Conservation (phyloP, 2,329 filamentous ascomycete genomes). For the Lachnum nothofagi region DNA sequence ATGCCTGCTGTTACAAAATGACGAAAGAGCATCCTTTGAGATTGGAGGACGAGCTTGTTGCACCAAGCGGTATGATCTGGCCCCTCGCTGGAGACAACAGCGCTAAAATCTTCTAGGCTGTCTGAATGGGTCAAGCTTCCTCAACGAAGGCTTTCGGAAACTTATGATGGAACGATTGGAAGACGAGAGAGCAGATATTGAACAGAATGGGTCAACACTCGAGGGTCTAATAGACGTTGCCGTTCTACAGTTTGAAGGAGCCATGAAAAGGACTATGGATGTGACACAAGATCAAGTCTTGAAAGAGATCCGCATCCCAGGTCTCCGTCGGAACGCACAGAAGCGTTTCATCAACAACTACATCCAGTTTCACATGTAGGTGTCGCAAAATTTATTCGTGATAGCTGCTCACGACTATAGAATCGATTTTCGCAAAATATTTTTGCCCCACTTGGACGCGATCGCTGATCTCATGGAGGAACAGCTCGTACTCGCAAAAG, state of each 20-base stretch:
- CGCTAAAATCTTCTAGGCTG: conserved; percentile 2
- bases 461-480: conserved; percentile 4
- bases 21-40: conserved; percentile 18
- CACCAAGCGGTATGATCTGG: conserved; percentile 16
- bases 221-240: conserved; percentile 9
- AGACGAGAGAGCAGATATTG: conserved; percentile 9
- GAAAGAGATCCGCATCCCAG: neutral
- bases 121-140: conserved; percentile 15
- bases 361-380: conserved; percentile 4
- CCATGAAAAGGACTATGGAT: conserved; percentile 8
- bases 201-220: conserved; percentile 5
- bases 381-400: neutral
- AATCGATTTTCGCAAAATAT: conserved; percentile 5
- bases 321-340: neutral
- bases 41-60: conserved; percentile 19
- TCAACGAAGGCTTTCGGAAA: conserved; percentile 15
- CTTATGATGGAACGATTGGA: conserved; percentile 6
- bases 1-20: conserved; percentile 26
- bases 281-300: neutral
- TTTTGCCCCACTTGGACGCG: conserved; percentile 1
- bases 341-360: conserved; percentile 5
- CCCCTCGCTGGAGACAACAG: neutral
- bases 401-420: neutral
- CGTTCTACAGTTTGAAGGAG: conserved; percentile 12
- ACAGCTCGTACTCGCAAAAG: conserved; percentile 9